Conservation (phyloP, 2,329 filamentous ascomycete species). For the Monilinia fructigena region DNA sequence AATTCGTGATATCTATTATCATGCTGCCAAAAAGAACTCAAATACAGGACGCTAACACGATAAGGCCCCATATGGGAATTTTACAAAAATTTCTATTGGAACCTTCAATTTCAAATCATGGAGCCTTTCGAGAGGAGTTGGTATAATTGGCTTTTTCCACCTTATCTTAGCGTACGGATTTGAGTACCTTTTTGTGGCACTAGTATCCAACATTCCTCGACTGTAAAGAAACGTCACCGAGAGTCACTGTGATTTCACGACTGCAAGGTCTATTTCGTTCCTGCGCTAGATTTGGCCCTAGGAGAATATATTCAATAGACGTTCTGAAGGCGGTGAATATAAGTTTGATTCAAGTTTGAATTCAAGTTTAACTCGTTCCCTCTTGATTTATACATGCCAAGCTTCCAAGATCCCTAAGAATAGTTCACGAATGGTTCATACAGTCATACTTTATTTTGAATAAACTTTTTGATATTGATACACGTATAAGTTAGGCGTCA, state of each 20-base stretch:
- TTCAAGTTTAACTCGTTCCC: no score
- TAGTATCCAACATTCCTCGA: not conserved
- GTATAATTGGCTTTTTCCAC: no score
- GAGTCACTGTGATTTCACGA: not conserved
- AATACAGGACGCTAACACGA: no score
- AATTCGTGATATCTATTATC: not conserved
- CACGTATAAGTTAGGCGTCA: not conserved
- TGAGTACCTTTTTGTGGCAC: no score
- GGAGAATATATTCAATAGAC: constrained; percentile 13
- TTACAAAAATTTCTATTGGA: no score
- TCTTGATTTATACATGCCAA: not conserved
- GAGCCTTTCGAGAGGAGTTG: no score
- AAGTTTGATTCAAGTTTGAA: not conserved
- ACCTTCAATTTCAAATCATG: no score
- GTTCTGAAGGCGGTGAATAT: constrained; percentile 4
- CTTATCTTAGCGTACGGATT: no score
- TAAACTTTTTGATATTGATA: not conserved
- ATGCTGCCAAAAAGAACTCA: no score
- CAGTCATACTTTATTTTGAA: not conserved
- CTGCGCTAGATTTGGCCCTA: constrained; percentile 1
- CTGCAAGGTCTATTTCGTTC: not conserved
- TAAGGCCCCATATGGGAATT: no score
- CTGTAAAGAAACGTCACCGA: constrained; percentile 8
- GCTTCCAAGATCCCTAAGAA: not conserved
- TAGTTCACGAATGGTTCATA: constrained; percentile 7